Base-by-base conservation (phyloP, 352 stramenopile species). In the Phytophthora lateralis region DNA sequence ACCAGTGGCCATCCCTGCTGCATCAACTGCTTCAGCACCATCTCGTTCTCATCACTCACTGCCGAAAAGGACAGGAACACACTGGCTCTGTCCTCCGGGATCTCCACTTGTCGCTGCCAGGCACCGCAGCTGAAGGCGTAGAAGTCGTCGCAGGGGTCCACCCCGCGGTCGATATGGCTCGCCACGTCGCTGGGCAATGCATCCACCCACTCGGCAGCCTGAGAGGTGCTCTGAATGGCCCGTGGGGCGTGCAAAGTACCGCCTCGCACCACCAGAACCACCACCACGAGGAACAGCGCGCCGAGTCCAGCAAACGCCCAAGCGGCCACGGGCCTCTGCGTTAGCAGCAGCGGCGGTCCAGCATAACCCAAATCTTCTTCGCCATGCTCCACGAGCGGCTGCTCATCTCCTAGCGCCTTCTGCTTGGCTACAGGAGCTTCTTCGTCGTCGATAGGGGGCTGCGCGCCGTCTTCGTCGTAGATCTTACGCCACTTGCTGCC, bases 71-170 rank as follows among this genome's bases (percentile, higher is more conserved):
- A 65, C n/a, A 76, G 39, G 38, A 56, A 78, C 7, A 85, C 52
- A 55, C 55, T 73, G 7, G 63, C 11, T 37, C 60, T 70, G 58
- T 87, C 78, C 0, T 55, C 51, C 2, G 76, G 68, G 37, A 91
- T 76, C 21, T 69, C 41, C 15, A 66, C 68, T 21, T 85, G 55
- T 32, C 62, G 49, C 30, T 78, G 51, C 82, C 82, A 91, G 1
- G 43, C 26, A 2, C 82, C 82, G 45, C 82, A 91, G 21, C 78
- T 73, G 64, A 90, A 90, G 21, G 77, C 52, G 75, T 94, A 94
- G 38, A 94, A 91, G 67, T 94, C 85, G 0, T 74, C 57, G 43
- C 85, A 94, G 6, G 85, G 85, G 34, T 88, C 63, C 18, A 80
- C 63, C 0, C 30, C 43, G 9, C 26, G 27, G 46, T 94, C 73